These are phyloP conservation scores for Paspalum notatum DNA, from an alignment of 176 grass and related monocot genomes.

Conservation along the genomic window DNA sequence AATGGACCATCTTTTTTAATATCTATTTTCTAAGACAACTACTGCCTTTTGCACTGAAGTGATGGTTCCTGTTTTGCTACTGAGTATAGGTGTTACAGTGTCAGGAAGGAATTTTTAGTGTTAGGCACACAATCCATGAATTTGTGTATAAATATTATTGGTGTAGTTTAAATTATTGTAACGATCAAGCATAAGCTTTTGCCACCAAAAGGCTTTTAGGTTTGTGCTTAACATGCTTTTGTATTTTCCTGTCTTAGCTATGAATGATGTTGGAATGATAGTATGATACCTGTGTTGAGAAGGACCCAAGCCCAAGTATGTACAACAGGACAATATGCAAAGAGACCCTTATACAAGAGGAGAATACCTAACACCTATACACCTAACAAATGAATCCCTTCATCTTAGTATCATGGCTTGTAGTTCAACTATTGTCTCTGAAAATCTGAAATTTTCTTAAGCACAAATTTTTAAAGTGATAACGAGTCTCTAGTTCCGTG, in stretches of 20 bases:
- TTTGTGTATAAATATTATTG: neutral
- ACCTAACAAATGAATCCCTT: neutral
- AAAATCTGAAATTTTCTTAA: neutral
- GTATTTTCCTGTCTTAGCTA: neutral
- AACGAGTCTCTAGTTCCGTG: neutral
- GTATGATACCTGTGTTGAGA: too few relatives aligned
- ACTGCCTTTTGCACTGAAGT: neutral
- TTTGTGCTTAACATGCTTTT: constrained; percentile 1
- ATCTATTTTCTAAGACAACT: constrained; percentile 25
- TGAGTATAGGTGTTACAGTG: neutral
- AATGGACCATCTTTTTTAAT: constrained; percentile 5
- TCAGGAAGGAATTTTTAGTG: neutral
- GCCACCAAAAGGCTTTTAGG: neutral
- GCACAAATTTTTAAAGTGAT: neutral
- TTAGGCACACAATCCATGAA: neutral
- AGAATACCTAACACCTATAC: too few relatives aligned
- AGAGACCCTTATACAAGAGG: too few relatives aligned
- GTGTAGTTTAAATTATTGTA: neutral
- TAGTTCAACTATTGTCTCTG: neutral
- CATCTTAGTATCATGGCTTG: neutral
- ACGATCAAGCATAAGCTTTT: neutral
- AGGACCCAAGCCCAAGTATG: too few relatives aligned
- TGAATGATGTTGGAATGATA: neutral
- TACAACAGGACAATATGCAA: too few relatives aligned
- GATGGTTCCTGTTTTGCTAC: neutral